A percentile compares a stretch with the other conserved stretches of the same genome.
phyloP scores from a whole-genome alignment of 2,329 filamentous ascomycete species.

The Ceratocystis alfenasii region DNA sequence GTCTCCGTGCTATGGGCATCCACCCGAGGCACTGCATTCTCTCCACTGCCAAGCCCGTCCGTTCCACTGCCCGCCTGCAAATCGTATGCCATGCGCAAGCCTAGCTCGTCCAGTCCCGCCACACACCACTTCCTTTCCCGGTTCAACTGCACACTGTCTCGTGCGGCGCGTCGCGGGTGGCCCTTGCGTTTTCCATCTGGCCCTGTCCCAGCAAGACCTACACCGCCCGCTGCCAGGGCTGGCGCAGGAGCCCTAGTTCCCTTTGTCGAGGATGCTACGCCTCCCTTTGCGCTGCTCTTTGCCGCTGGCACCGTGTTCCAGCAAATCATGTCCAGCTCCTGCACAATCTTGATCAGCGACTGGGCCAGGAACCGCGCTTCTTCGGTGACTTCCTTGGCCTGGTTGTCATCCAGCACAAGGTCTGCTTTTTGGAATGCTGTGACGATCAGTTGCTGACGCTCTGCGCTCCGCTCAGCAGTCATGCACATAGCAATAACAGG shows the following conservation, averaged over 20 bases:
- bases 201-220: background rate
- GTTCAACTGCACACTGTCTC: slow-evolving; percentile 19
- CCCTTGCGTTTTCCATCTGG: slow-evolving; percentile 12
- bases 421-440: background rate
- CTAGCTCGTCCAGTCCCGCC: slow-evolving; percentile 14
- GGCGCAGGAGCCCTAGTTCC: background rate
- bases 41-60: background rate
- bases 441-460: slow-evolving; percentile 6
- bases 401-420: background rate
- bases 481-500: slow-evolving; percentile 12
- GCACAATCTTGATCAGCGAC: slow-evolving; percentile 7
- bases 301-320: background rate
- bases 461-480: background rate
- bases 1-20: background rate
- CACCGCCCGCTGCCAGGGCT: background rate
- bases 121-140: slow-evolving; percentile 18
- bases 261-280: background rate
- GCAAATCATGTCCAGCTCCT: slow-evolving; percentile 20
- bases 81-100: slow-evolving; percentile 13
- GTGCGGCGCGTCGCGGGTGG: slow-evolving; percentile 16
- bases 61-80: slow-evolving; percentile 6
- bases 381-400: background rate
- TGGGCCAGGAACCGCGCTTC: slow-evolving; percentile 14
- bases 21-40: slow-evolving; percentile 10
- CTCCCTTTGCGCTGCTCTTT: background rate